Base-by-base conservation (phyloP, 192 early-diverging fungal species). In the Coemansia sp. region DNA sequence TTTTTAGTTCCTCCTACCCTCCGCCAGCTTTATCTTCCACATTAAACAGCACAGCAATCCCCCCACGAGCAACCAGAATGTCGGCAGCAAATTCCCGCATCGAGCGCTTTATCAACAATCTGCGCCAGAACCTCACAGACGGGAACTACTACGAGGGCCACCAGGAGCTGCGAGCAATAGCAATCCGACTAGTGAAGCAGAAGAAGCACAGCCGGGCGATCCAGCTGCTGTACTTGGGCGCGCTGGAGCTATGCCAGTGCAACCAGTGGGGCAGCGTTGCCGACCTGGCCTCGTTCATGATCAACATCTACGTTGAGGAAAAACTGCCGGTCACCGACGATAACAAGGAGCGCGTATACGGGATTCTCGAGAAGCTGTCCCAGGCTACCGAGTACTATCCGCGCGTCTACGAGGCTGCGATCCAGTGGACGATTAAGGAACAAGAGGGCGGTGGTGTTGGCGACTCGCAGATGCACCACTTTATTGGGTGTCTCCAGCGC, bases 71-170 rank as follows among this genome's bases (percentile, higher is more conserved):
- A 26, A 26, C 47, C 47, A 40, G 42, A 44, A 76, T 76, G 79
- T 64, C 70, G 18, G 50, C 58, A 8, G 41, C 72, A 49, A 75
- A 50, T 52, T 69, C 80, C 40, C 75, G 80, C 56, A 83, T 76
- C 69, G 80, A 83, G 48, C 80, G 80, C 41, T 83, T 77, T 53
- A 71, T 83, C 49, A 77, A 87, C 62, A 89, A 87, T 53, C 79
- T 88, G 48, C 87, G 88, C 10, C 82, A 90, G 58, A 92, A 89
- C 65, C 84, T 93, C 32, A 86, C 87, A 63, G 82, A 86, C 49
- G 94, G 92, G 43, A 94, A 96, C 82, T 97, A 95, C 85, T 98
- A 98, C 84, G 96, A 97, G 74, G 94, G 94, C 3, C 95, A 98
- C 74, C 96, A 98, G 75, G 96, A 97, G 93, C 92, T 95, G 78